These are phyloP conservation scores for Myochromella boudieri DNA, from an alignment of 768 basidiomycete genomes.

Conservation along the genomic window DNA sequence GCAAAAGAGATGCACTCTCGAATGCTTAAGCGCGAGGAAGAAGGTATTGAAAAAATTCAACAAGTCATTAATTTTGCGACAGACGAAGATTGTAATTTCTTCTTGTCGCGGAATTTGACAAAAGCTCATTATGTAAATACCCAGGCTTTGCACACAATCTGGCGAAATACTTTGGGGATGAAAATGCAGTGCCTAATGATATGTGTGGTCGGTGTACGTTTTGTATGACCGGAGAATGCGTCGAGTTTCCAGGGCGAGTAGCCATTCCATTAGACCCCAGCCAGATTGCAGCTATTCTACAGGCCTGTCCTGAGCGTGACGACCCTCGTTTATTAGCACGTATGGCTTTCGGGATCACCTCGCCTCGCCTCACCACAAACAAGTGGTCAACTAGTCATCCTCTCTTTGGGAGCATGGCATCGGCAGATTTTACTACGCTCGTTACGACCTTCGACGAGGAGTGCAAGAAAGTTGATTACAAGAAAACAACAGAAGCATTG, in stretches of 20 bases:
- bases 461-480: conserved; percentile 36
- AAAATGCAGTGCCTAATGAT: conserved; percentile 35
- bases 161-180: conserved; percentile 44
- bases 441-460: conserved; percentile 38
- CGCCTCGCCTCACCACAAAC: conserved; percentile 37
- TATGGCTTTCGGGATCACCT: conserved; percentile 48
- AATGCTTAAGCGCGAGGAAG: conserved; percentile 16
- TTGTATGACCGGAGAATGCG: conserved; percentile 34
- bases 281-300: conserved; percentile 35
- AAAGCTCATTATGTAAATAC: neutral
- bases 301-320: conserved; percentile 44
- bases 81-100: conserved; percentile 14
- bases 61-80: conserved; percentile 16
- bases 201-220: conserved; percentile 44
- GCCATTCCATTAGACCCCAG: conserved; percentile 22
- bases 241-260: conserved; percentile 27
- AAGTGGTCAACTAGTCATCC: conserved; percentile 41
- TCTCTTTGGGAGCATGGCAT: conserved; percentile 44
- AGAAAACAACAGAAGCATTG: conserved; percentile 5
- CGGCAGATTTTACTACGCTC: conserved; percentile 35
- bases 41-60: conserved; percentile 10
- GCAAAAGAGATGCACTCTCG: conserved; percentile 6
- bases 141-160: conserved; percentile 42
- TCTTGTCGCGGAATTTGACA: neutral
- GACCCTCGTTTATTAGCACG: conserved; percentile 48